phyloP scores from a whole-genome alignment of 441 rosid genomes.

The Jatropha podagrica region DNA sequence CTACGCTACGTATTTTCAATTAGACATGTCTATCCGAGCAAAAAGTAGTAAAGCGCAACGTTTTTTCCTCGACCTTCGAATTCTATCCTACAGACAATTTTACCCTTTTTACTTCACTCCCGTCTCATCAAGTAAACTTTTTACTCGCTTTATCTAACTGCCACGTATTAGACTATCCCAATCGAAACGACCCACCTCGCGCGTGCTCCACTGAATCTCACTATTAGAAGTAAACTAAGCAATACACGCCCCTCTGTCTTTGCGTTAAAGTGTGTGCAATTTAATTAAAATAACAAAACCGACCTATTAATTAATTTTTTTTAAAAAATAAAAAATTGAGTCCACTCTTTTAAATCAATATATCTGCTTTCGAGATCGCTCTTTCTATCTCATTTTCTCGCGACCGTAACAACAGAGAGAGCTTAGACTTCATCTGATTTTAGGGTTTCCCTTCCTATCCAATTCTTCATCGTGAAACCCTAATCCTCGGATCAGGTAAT shows the following conservation, averaged over 20 bases:
- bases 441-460: slow-evolving; percentile 32
- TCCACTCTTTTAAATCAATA: background rate
- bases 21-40: slow-evolving; percentile 3
- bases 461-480: slow-evolving; percentile 33
- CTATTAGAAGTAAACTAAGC: background rate
- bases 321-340: background rate
- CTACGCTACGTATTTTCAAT: background rate
- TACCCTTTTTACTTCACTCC: background rate
- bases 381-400: background rate
- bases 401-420: slow-evolving; percentile 2
- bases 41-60: background rate
- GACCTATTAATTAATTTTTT: background rate
- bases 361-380: background rate
- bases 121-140: rapidly evolving
- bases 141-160: background rate
- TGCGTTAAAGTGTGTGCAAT: background rate
- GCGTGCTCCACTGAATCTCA: background rate
- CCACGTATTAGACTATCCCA: background rate
- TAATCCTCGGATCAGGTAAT: slow-evolving; percentile 49
- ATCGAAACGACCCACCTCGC: background rate
- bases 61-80: background rate
- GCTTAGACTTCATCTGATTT: slow-evolving; percentile 33
- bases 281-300: background rate
- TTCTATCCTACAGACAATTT: background rate
- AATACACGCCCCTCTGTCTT: background rate